A percentile compares a stretch with the other conserved stretches of the same genome.
phyloP scores from a whole-genome alignment of 768 basidiomycete genomes.

The Holtermannia corniformis region DNA sequence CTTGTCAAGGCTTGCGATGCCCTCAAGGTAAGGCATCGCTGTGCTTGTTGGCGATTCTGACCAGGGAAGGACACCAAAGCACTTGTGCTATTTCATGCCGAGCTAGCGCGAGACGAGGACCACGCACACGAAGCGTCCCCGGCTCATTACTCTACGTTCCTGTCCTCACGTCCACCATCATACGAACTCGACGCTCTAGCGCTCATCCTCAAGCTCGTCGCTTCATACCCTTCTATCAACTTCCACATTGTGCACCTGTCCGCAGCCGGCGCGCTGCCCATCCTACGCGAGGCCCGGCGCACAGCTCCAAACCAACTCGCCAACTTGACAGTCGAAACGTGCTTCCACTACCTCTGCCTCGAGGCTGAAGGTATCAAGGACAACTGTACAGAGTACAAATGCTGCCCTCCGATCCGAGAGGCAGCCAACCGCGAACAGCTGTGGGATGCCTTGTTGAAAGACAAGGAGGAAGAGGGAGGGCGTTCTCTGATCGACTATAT shows the following conservation, averaged over 20 bases:
- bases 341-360: conserved; percentile 90
- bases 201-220: conserved; percentile 60
- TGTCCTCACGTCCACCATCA: conserved; percentile 68
- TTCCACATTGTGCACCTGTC: conserved; percentile 91
- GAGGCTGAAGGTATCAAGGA: conserved; percentile 61
- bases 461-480: conserved; percentile 26
- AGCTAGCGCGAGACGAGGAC: conserved; percentile 47
- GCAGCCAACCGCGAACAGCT: conserved; percentile 60
- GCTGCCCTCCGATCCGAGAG: conserved; percentile 85
- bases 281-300: conserved; percentile 59
- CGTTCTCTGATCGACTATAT: conserved; percentile 66
- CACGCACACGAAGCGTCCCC: conserved; percentile 42
- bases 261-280: conserved; percentile 67
- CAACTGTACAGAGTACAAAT: conserved; percentile 71
- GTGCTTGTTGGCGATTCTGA: background rate
- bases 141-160: conserved; percentile 65
- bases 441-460: conserved; percentile 72
- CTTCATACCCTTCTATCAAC: conserved; percentile 51
- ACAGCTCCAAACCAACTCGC: conserved; percentile 43
- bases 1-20: conserved; percentile 60
- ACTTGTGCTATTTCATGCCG: conserved; percentile 85
- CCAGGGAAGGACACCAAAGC: conserved; percentile 53
- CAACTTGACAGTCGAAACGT: conserved; percentile 86
- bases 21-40: conserved; percentile 54
- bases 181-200: conserved; percentile 75